phyloP scores from a whole-genome alignment of 352 stramenopile genomes.

The Saprolegnia diclina region DNA sequence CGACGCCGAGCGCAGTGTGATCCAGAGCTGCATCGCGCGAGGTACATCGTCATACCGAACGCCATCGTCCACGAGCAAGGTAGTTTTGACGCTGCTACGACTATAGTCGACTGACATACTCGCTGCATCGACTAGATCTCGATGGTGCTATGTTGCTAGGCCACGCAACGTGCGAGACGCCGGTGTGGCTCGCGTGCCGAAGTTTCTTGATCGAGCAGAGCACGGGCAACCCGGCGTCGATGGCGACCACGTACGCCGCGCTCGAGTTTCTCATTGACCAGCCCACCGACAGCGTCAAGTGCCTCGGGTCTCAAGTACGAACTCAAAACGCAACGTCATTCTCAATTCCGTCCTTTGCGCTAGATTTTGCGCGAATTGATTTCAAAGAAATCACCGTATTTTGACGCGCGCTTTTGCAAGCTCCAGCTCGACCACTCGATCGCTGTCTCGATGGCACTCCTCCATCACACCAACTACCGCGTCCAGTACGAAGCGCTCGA shows the following conservation, averaged over 20 bases:
- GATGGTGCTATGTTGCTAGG: not conserved
- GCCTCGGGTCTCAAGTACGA: slow-evolving; percentile 52
- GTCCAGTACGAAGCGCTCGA: slow-evolving; percentile 62
- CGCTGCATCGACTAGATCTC: not conserved
- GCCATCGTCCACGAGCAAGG: too few relatives aligned
- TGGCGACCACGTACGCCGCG: slow-evolving; percentile 31
- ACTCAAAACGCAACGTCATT: not conserved
- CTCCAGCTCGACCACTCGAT: slow-evolving; percentile 39
- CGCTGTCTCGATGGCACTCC: slow-evolving; percentile 32
- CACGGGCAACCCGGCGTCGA: slow-evolving; percentile 37
- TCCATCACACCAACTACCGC: slow-evolving; percentile 36
- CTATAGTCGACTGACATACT: not conserved
- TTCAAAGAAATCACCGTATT: slow-evolving; percentile 47
- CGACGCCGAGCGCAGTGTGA: slow-evolving; percentile 9
- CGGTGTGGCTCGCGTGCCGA: slow-evolving; percentile 36
- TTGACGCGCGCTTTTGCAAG: slow-evolving; percentile 35
- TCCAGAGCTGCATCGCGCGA: slow-evolving; percentile 11
- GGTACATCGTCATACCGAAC: not conserved
- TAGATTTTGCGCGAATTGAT: slow-evolving; percentile 56
- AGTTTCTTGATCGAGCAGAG: slow-evolving; percentile 54
- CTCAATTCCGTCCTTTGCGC: not conserved
- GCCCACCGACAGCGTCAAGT: slow-evolving; percentile 31
- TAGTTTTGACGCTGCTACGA: too few relatives aligned
- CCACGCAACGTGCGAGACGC: not conserved
- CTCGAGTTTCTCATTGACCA: slow-evolving; percentile 47